Percentiles rank a stretch among this genome's conserved stretches.
Conservation (phyloP, 305 asterid genomes). For the Fraxinus paxiana region DNA sequence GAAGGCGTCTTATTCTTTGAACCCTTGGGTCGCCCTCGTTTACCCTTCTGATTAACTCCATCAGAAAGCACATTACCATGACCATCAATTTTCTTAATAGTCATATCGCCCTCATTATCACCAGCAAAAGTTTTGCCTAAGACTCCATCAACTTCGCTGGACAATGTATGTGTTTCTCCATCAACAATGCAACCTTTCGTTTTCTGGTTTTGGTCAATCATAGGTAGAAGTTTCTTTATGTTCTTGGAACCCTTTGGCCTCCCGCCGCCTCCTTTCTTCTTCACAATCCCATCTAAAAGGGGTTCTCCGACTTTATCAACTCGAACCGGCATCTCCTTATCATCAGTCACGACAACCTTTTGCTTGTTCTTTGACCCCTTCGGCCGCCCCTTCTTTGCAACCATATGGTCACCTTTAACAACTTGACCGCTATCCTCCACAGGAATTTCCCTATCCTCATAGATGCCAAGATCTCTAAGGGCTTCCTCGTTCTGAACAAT, state of each 20-base stretch:
- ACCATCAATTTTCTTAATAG: slow-evolving; percentile 10
- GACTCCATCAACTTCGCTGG: neutral
- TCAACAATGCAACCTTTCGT: neutral
- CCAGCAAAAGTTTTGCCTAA: slow-evolving; percentile 4
- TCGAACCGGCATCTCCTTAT: slow-evolving; percentile 4
- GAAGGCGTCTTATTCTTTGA: slow-evolving; percentile 6
- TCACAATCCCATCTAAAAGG: slow-evolving; percentile 10
- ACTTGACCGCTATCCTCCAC: slow-evolving; percentile 3
- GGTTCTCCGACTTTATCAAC: neutral
- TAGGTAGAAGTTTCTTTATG: slow-evolving; percentile 6
- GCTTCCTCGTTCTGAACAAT: neutral
- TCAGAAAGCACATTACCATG: slow-evolving; percentile 6
- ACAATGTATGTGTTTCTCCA: neutral
- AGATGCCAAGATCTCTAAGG: neutral
- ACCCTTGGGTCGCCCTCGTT: slow-evolving; percentile 9
- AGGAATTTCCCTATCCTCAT: neutral
- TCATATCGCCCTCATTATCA: neutral
- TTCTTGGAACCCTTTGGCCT: slow-evolving; percentile 28
- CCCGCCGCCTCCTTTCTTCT: slow-evolving; percentile 16
- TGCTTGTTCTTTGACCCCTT: slow-evolving; percentile 9
- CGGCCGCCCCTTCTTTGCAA: slow-evolving; percentile 4
- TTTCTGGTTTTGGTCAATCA: neutral
- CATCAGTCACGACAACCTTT: neutral
- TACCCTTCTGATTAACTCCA: slow-evolving; percentile 3
- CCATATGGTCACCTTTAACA: slow-evolving; percentile 3